Percentiles rank a stretch among this genome's conserved stretches.
Evolutionary conservation across 345 rosid genomes (phyloP).

Genomic region (Populus ilicifolia): DNA sequence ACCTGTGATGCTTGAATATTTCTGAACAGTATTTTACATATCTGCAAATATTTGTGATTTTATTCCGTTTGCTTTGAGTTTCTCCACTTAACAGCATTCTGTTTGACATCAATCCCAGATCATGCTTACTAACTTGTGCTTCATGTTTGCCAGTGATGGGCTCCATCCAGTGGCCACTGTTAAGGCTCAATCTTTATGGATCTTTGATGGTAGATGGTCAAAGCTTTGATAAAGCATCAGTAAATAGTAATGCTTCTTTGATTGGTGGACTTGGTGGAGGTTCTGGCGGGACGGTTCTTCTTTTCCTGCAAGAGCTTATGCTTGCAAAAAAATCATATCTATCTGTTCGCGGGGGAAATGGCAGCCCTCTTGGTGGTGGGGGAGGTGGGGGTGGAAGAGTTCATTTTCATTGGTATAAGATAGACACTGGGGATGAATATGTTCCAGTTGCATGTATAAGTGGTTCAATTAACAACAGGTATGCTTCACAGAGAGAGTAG

Average conservation of each 20-base stretch:
- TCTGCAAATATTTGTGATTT: not conserved
- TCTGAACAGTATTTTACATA: constrained; percentile 1
- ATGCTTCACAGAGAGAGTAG: not conserved
- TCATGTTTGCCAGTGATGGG: constrained; percentile 66
- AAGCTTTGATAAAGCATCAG: constrained; percentile 45
- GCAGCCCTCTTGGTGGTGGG: constrained; percentile 85
- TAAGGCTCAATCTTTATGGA: constrained; percentile 64
- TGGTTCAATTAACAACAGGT: constrained; percentile 78
- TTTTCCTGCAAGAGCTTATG: constrained; percentile 80
- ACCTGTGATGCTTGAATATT: not conserved
- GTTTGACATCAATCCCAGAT: not conserved
- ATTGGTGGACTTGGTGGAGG: constrained; percentile 94
- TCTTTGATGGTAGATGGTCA: constrained; percentile 86
- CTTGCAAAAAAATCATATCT: constrained; percentile 62
- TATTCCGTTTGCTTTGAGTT: not conserved
- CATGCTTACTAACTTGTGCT: constrained; percentile 17
- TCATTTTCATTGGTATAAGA: constrained; percentile 94
- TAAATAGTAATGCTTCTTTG: constrained; percentile 46
- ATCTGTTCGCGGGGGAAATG: constrained; percentile 77
- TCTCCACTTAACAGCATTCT: not conserved
- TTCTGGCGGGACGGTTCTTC: constrained; percentile 96
- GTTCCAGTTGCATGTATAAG: constrained; percentile 64
- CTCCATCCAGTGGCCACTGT: constrained; percentile 78
- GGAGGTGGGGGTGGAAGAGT: constrained; percentile 99
- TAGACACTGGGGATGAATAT: constrained; percentile 70